Base-by-base conservation (phyloP, 306 rosid species). In the Astragalus membranaceus region DNA sequence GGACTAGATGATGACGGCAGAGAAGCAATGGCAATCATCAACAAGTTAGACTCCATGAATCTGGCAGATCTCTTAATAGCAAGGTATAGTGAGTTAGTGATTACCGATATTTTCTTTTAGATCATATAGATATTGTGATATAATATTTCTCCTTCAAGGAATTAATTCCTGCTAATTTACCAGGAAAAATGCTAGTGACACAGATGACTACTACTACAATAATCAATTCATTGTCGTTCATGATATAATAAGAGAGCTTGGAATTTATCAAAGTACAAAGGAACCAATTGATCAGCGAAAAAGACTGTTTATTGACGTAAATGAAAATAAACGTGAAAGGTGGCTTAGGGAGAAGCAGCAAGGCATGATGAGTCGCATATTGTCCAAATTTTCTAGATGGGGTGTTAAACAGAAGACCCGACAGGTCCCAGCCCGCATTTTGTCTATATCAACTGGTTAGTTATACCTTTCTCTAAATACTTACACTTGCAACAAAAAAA, bases 391-490 rank as follows among this genome's bases (percentile, higher is more conserved):
- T 17, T 10, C 3, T 79, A 36, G 81, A 82, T 32, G 79, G 81
- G 74, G 11, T 12, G 13, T 36, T 61, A 43, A 30, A 53, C 76
- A 37, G 5, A 77, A 72, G 59, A 53, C 64, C 39, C 86, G 58
- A 46, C 58, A 50, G 32, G 15, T 55, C 67, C 30, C 56, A 17
- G 87, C 86, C 16, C 85, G 56, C 64, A 50, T 82, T 4, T 6
- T 91, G 20, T 88, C 92, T 32, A 75, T 91, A 79, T 80, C 89
- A 50, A 83, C 85, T 6, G 92, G 97, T 91, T 68, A 12, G 67
- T 77, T 70, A 29, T 42, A 49, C 37, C 60, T 64, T 56, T 63
- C 32, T 33, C 29, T 70, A 13, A 58, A 53, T 44, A 8, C 16
- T 12, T 10, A 39, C 57, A 6, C 41, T 11, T 17, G 41, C 61